Percentiles rank a stretch among this genome's conserved stretches.
These are phyloP conservation scores for Nyssa sinensis DNA, from an alignment of 148 eudicot species.

Conservation along the genomic window DNA sequence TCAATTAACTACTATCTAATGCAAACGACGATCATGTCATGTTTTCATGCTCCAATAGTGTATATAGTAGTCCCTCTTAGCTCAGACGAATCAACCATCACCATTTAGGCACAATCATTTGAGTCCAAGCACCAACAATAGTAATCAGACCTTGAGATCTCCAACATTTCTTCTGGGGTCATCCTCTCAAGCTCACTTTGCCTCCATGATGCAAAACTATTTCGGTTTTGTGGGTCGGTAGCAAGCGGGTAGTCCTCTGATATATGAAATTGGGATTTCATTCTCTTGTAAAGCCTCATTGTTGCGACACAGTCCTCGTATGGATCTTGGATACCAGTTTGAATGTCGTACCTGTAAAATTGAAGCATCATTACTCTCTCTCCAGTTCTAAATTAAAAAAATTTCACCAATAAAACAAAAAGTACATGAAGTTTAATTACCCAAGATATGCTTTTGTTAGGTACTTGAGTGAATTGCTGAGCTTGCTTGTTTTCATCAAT, in stretches of 20 bases:
- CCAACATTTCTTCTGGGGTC: slow-evolving; percentile 63
- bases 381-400: no score
- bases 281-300: slow-evolving; percentile 87
- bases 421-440: slow-evolving; percentile 25
- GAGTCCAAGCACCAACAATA: slow-evolving; percentile 90
- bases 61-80: background rate
- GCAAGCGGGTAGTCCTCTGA: slow-evolving; percentile 60
- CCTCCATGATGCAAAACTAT: slow-evolving; percentile 64
- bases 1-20: background rate
- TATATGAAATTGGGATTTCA: slow-evolving; percentile 69
- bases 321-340: slow-evolving; percentile 83
- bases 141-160: slow-evolving; percentile 76
- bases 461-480: slow-evolving; percentile 88
- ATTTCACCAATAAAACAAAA: background rate
- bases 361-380: background rate
- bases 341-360: slow-evolving; percentile 70
- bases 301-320: slow-evolving; percentile 85
- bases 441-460: slow-evolving; percentile 76
- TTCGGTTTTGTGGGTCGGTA: slow-evolving; percentile 64
- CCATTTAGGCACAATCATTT: slow-evolving; percentile 34
- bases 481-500: slow-evolving; percentile 88
- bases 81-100: no score
- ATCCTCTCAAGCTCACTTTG: slow-evolving; percentile 80
- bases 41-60: background rate
- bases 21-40: background rate